phyloP scores from a whole-genome alignment of 1,139 yeast species.

The Geotrichum candidum region DNA sequence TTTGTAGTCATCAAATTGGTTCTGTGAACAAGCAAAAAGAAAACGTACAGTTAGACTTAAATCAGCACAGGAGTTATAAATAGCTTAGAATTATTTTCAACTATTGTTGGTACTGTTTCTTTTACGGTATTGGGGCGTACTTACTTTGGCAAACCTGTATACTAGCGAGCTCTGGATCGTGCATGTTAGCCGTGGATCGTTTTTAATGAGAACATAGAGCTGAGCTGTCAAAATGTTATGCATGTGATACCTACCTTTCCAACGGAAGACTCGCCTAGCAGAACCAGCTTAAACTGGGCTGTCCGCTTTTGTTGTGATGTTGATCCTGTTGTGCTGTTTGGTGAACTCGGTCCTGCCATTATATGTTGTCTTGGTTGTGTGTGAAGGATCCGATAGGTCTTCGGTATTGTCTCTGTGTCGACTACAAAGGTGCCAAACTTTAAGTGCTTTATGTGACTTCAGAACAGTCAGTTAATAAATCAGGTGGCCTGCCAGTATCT shows the following conservation, averaged over 20 bases:
- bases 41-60: not conserved
- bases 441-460: not conserved
- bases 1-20: conserved; percentile 87
- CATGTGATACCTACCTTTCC: not conserved
- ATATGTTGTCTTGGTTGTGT: not conserved
- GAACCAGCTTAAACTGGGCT: not conserved
- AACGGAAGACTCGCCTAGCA: conserved; percentile 1
- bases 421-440: not conserved
- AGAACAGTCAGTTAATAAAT: not conserved
- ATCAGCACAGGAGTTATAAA: not conserved
- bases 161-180: conserved; percentile 59
- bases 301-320: not conserved
- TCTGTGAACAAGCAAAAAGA: conserved; percentile 30
- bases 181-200: conserved; percentile 30
- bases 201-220: not conserved
- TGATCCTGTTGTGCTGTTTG: not conserved
- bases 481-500: not conserved
- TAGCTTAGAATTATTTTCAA: not conserved
- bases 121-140: conserved; percentile 3
- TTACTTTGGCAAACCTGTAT: conserved; percentile 73
- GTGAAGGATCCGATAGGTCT: not conserved
- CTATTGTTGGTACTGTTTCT: not conserved
- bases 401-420: not conserved
- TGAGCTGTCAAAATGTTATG: not conserved
- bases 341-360: not conserved